Base-by-base conservation (phyloP, 352 stramenopile species). In the Phytophthora brassicae region DNA sequence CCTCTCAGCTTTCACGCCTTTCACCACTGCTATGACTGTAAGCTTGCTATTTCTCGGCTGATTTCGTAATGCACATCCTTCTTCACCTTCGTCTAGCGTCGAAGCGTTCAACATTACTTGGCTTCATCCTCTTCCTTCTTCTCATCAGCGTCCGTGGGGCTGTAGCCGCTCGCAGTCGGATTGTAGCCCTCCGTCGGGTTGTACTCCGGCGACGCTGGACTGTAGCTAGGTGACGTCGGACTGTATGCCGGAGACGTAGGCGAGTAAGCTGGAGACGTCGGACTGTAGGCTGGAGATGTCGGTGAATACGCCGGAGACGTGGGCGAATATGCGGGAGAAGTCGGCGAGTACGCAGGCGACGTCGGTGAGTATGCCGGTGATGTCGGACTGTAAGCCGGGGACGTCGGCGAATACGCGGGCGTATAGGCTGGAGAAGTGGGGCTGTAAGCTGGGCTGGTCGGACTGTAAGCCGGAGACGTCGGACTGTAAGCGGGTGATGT, bases 391-490 rank as follows among this genome's bases (percentile, higher is more conserved):
- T 88, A 89, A 6, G 81, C 79, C 23, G 80, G 81, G 0, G 64
- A 79, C 43, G 85, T 86, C 28, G 81, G 86, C 38, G 55, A 83
- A 67, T 88, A 85, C 13, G 88, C 89, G 17, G 92, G 88, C 6
- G 55, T 83, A 65, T 97, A 98, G 0, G 89, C 90, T n/a, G 94
- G 93, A 35, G 66, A 80, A 16, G 80, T 89, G n/a, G 77, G 77
- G 12, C 54, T 76, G 66, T 88, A 88, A n/a, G 90, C 91, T 16
- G 94, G 89, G 19, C 72, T 90, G 8, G 89, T 97, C 17, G 96
- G 94, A 23, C 72, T 93, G 71, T 94, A 95, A 4, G 74, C 77
- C 11, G 86, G 83, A 22, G 73, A 90, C 12, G 83, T 92, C 22
- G 89, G 88, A 8, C 61, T 83, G 59, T 92, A 90, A 11, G 76